Base-by-base conservation (phyloP, 2,329 filamentous ascomycete species). In the Fulvia fulva region DNA sequence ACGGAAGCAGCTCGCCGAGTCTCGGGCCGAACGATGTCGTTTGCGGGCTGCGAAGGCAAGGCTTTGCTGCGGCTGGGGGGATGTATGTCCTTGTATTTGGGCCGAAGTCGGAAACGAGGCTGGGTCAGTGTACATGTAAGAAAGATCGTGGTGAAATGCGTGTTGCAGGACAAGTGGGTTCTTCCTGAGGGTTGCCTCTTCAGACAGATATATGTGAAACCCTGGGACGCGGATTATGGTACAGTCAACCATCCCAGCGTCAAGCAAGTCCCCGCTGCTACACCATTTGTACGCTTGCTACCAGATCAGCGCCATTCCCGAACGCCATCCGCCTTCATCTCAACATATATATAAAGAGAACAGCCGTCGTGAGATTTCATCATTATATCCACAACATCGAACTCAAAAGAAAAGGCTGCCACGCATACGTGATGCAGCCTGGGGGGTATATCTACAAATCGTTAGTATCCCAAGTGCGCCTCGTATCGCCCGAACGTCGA, bases 391-490 rank as follows among this genome's bases (percentile, higher is more conserved):
- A 55, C 43, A 55, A 41, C 28, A 26, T 55, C 44, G 30, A 54
- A 23, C 22, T 12, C 5, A n/a, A 32, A 45, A 54, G n/a, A 49
- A 47, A 47, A 26, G 16, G 22, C 47, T 34, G 14, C 14, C 5
- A 16, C 14, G 14, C 34, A n/a, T n/a, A n/a, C n/a, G n/a, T n/a
- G n/a, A n/a, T n/a, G n/a, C 34, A 37, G 16, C 37, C 14, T 3
- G 30, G 9, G 37, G 8, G 37, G 14, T 41, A 41, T 55, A 52
- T 51, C 57, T 56, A 62, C 44, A 59, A 44, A 28, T 62, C 59
- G 25, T 61, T 55, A 19, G 60, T 59, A 28, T 62, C 60, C 32
- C 54, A 44, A 22, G 60, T 59, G 19, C 54, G 51, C 47, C 51
- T 34, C 44, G 37, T n/a, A 41, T 41, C 37, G 14, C 16, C 14